A percentile compares a stretch with the other conserved stretches of the same genome.
Conservation (phyloP, 2,329 filamentous ascomycete genomes). For the Exophiala viscosa region DNA sequence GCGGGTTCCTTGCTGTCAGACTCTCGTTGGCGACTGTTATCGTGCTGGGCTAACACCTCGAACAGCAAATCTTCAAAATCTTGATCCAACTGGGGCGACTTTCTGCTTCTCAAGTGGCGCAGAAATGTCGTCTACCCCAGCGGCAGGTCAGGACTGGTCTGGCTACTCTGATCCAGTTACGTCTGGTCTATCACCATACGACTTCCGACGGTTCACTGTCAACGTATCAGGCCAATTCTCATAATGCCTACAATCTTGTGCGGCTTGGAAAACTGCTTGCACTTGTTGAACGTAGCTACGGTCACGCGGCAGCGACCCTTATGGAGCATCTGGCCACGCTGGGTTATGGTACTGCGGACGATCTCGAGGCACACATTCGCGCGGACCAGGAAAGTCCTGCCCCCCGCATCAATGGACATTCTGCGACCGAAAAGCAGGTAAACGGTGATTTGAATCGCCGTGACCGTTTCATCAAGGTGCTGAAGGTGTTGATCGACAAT, state of each 20-base stretch:
- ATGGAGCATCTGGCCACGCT: slow-evolving; percentile 71
- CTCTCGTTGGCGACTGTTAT: slow-evolving; percentile 1
- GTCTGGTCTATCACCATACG: slow-evolving; percentile 72
- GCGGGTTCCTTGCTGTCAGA: slow-evolving; percentile 85
- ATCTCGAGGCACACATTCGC: slow-evolving; percentile 37
- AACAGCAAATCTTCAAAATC: slow-evolving; percentile 75
- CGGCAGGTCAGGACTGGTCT: slow-evolving; percentile 77
- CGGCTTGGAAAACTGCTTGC: slow-evolving; percentile 78
- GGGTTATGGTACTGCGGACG: slow-evolving; percentile 63
- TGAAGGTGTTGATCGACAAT: slow-evolving; percentile 12
- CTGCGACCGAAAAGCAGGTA: background rate
- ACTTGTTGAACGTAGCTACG: slow-evolving; percentile 69
- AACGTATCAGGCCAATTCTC: slow-evolving; percentile 79
- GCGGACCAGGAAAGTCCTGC: background rate
- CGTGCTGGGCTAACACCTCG: slow-evolving; percentile 9
- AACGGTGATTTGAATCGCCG: background rate
- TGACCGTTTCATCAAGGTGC: slow-evolving; percentile 6
- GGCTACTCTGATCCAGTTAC: slow-evolving; percentile 81
- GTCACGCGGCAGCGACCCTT: slow-evolving; percentile 68
- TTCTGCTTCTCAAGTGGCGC: slow-evolving; percentile 63
- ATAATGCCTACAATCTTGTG: slow-evolving; percentile 75
- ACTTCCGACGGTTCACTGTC: slow-evolving; percentile 59
- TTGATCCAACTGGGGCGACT: slow-evolving; percentile 77
- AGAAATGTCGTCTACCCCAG: slow-evolving; percentile 68
- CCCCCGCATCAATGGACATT: slow-evolving; percentile 1